phyloP scores from a whole-genome alignment of 139 green algal genomes.

The Ettlia oleoabundans region DNA sequence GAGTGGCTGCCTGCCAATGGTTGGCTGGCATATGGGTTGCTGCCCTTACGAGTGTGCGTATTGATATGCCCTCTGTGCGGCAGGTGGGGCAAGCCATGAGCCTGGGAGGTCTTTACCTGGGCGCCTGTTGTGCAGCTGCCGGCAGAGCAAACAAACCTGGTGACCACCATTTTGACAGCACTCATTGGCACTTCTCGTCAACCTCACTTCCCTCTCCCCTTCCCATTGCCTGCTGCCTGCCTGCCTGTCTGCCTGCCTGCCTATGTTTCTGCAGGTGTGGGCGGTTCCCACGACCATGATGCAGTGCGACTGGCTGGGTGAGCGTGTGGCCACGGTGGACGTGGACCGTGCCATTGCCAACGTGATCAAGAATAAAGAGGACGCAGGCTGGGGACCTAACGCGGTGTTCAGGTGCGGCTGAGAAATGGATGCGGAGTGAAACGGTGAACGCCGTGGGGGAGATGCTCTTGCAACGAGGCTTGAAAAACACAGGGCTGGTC shows the following conservation, averaged over 20 bases:
- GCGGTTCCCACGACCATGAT: constrained; percentile 82
- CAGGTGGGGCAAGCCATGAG: no score
- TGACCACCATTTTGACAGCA: no score
- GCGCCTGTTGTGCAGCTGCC: no score
- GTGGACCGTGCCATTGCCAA: constrained; percentile 85
- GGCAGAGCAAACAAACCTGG: no score
- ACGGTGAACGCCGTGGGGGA: not conserved
- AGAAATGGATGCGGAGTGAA: not conserved
- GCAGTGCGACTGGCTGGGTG: constrained; percentile 92
- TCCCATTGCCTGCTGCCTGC: not conserved
- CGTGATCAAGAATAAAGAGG: constrained; percentile 86
- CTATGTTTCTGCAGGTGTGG: constrained; percentile 70
- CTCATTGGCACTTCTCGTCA: no score
- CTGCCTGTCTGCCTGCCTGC: not conserved
- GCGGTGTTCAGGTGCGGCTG: constrained; percentile 73
- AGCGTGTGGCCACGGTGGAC: constrained; percentile 92
- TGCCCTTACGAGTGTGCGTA: no score
- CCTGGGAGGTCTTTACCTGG: no score
- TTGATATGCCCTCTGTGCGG: no score
- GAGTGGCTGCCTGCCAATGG: not conserved
- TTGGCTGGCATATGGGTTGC: no score
- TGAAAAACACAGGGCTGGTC: no score
- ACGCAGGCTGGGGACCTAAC: constrained; percentile 91
- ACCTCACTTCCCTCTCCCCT: not conserved
- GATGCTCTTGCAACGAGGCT: no score